A percentile compares a stretch with the other conserved stretches of the same genome.
Evolutionary conservation across 106 monocot species (phyloP).

Genomic region (Phalaenopsis equestris): DNA sequence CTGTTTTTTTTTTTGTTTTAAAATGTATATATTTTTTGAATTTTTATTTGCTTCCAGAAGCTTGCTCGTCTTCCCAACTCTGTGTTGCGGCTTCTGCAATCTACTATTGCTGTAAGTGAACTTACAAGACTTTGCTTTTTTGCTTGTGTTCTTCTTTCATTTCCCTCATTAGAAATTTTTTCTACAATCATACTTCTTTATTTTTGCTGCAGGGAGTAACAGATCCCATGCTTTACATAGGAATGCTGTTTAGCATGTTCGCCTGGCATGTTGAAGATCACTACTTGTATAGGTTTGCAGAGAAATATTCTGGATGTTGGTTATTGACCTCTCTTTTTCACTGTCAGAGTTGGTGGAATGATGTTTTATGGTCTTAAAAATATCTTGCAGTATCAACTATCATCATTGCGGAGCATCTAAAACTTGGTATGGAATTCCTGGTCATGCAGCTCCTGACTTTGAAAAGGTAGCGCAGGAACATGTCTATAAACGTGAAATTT

Average conservation of each 20-base stretch:
- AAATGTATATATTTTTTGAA: background rate
- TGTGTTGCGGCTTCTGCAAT: constrained; percentile 47
- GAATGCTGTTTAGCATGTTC: constrained; percentile 98
- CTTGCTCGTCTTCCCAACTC: constrained; percentile 72
- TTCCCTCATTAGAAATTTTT: background rate
- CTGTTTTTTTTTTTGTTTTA: too few species aligned
- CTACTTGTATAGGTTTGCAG: constrained; percentile 75
- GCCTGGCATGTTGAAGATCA: constrained; percentile 99
- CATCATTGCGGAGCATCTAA: constrained; percentile 97
- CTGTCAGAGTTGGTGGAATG: background rate
- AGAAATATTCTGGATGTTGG: background rate
- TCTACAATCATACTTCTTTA: background rate
- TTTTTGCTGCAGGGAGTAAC: constrained; percentile 75
- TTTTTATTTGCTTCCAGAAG: constrained; percentile 27
- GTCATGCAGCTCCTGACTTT: constrained; percentile 71
- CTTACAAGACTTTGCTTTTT: background rate
- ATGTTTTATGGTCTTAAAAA: background rate
- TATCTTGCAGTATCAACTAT: constrained; percentile 77
- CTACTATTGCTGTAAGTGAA: constrained; percentile 67
- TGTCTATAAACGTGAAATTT: constrained; percentile 68
- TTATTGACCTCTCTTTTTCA: background rate
- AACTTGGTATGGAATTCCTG: constrained; percentile 97
- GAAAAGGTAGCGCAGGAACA: constrained; percentile 56
- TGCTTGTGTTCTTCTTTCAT: constrained; percentile 12
- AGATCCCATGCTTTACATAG: constrained; percentile 97